A percentile compares a stretch with the other conserved stretches of the same genome.
Conservation (phyloP, 306 rosid genomes). For the Mimosa pudica region DNA sequence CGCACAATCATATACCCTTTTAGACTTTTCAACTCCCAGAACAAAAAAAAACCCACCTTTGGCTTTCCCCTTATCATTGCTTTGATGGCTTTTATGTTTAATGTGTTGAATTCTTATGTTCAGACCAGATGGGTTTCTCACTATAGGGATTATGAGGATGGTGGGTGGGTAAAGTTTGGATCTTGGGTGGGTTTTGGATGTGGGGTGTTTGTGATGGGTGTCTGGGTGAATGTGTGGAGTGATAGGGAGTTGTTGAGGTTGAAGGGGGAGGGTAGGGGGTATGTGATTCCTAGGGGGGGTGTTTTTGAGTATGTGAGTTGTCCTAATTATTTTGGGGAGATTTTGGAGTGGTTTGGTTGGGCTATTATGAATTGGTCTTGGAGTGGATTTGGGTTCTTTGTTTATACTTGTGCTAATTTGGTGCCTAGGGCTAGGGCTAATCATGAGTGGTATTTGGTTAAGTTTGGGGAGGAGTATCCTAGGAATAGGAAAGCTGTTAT, state of each 20-base stretch:
- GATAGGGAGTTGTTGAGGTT: conserved; percentile 64
- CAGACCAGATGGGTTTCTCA: conserved; percentile 71
- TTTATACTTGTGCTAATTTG: conserved; percentile 75
- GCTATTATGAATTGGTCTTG: conserved; percentile 75
- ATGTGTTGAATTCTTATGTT: conserved; percentile 61
- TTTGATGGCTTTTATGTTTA: conserved; percentile 54
- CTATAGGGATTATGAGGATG: conserved; percentile 44
- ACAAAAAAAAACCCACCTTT: not conserved
- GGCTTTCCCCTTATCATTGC: conserved; percentile 67
- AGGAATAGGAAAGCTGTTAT: conserved; percentile 66
- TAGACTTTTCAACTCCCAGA: conserved; percentile 34
- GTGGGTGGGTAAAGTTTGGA: conserved; percentile 53
- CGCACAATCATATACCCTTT: conserved; percentile 71
- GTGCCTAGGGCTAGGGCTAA: conserved; percentile 79
- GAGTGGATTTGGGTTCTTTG: conserved; percentile 66
- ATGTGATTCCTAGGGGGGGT: conserved; percentile 70
- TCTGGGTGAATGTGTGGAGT: conserved; percentile 64
- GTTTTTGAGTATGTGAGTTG: conserved; percentile 72
- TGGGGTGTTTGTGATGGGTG: conserved; percentile 53
- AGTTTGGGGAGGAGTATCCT: conserved; percentile 85
- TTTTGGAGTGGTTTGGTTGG: conserved; percentile 90
- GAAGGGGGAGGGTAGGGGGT: conserved; percentile 66
- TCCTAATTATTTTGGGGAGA: conserved; percentile 82
- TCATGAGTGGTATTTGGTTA: conserved; percentile 75
- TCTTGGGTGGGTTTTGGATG: conserved; percentile 46